Percentiles rank a stretch among this genome's conserved stretches.
Evolutionary conservation across 2,329 filamentous ascomycete genomes (phyloP).

Genomic region (Nothophaeocryptopus gaeumannii): DNA sequence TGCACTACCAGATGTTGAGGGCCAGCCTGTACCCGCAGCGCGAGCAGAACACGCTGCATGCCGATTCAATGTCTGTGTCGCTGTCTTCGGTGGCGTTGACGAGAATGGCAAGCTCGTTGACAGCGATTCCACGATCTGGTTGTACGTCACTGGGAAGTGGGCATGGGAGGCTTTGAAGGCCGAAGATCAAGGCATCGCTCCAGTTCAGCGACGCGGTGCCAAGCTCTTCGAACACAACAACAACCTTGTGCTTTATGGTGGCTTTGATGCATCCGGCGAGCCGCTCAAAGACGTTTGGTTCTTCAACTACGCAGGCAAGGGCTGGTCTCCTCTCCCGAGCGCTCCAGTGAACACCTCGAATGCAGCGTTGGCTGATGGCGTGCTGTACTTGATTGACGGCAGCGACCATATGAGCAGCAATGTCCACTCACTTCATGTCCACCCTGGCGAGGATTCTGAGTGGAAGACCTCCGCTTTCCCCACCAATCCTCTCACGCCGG

Average conservation of each 20-base stretch:
- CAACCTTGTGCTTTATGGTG: conserved; percentile 32
- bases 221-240: conserved; percentile 32
- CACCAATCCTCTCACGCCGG: conserved; percentile 44
- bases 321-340: conserved; percentile 30
- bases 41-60: conserved; percentile 42
- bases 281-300: conserved; percentile 33
- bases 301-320: conserved; percentile 26
- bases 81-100: conserved; percentile 41
- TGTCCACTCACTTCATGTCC: conserved; percentile 26
- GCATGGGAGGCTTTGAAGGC: conserved; percentile 30
- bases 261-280: conserved; percentile 23
- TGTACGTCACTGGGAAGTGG: conserved; percentile 37
- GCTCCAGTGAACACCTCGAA: conserved; percentile 34
- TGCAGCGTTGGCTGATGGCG: conserved; percentile 37
- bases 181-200: conserved; percentile 27
- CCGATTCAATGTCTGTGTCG: conserved; percentile 39
- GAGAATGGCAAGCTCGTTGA: conserved; percentile 34
- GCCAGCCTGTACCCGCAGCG: conserved; percentile 33
- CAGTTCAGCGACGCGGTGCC: conserved; percentile 27
- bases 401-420: conserved; percentile 33
- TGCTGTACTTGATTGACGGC: conserved; percentile 42
- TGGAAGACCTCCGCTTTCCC: conserved; percentile 44
- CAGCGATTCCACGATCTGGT: conserved; percentile 40
- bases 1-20: conserved; percentile 36
- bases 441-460: conserved; percentile 27